These are phyloP conservation scores for Cantharellus cinnabarinus DNA, from an alignment of 768 basidiomycete species.

Conservation along the genomic window DNA sequence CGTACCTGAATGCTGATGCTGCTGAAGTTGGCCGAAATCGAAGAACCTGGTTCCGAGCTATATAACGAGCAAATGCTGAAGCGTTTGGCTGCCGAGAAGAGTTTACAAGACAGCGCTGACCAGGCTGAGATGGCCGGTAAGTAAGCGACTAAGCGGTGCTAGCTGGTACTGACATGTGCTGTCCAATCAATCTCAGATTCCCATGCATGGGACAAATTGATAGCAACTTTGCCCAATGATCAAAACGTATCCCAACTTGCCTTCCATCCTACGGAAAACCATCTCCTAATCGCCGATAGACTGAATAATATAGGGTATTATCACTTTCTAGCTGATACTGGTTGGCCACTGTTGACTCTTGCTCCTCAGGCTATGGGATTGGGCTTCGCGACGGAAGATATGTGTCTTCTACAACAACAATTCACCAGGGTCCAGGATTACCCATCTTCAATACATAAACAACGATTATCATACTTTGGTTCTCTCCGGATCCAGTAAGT, in stretches of 20 bases:
- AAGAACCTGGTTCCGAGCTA: conserved; percentile 83
- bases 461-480: conserved; percentile 72
- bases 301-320: conserved; percentile 61
- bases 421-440: conserved; percentile 59
- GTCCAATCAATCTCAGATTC: conserved; percentile 22
- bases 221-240: conserved; percentile 38
- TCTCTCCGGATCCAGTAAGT: conserved; percentile 64
- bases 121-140: conserved; percentile 47
- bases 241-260: conserved; percentile 54
- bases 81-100: conserved; percentile 70
- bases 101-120: conserved; percentile 41
- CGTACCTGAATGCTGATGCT: not conserved
- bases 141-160: not conserved
- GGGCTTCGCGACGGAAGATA: conserved; percentile 60
- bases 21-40: conserved; percentile 69
- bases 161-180: not conserved
- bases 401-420: conserved; percentile 83
- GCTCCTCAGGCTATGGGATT: conserved; percentile 72
- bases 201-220: conserved; percentile 51
- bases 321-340: not conserved
- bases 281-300: conserved; percentile 72
- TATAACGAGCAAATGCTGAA: conserved; percentile 96
- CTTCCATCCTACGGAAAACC: conserved; percentile 85
- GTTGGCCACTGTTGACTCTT: conserved; percentile 1
- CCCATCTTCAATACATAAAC: conserved; percentile 81